A percentile compares a stretch with the other conserved stretches of the same genome.
These are phyloP conservation scores for Xylariomycetidae sp. DNA, from an alignment of 2,329 filamentous ascomycete species.

Conservation along the genomic window DNA sequence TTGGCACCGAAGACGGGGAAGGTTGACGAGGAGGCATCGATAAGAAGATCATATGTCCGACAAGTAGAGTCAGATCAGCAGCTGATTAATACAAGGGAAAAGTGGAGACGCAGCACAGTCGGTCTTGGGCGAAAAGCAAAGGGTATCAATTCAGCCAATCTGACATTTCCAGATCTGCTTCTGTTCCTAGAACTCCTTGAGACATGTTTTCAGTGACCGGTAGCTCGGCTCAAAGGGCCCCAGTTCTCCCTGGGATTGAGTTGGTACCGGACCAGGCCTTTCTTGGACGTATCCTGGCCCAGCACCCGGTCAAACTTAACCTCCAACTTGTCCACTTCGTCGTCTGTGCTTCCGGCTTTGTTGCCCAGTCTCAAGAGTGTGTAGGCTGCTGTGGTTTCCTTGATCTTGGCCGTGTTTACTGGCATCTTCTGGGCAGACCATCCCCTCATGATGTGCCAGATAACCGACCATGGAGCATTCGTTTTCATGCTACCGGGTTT, in stretches of 20 bases:
- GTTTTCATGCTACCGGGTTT: conserved; percentile 89
- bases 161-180: conserved; percentile 4
- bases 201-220: conserved; percentile 43
- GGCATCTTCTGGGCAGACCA: conserved; percentile 80
- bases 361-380: conserved; percentile 52
- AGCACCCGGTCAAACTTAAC: conserved; percentile 71
- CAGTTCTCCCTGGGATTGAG: conserved; percentile 86
- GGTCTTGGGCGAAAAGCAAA: conserved; percentile 16
- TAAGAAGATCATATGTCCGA: too few relatives aligned
- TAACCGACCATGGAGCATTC: conserved; percentile 79
- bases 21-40: too few relatives aligned
- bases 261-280: conserved; percentile 79
- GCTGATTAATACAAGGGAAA: too few relatives aligned
- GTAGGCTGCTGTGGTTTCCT: conserved; percentile 63
- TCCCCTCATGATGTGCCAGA: conserved; percentile 92
- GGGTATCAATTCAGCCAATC: conserved; percentile 20
- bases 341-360: conserved; percentile 18
- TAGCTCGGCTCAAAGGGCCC: conserved; percentile 70
- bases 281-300: conserved; percentile 61
- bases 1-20: too few relatives aligned
- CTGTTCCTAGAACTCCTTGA: background rate
- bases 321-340: conserved; percentile 30
- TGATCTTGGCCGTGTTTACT: conserved; percentile 66
- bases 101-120: too few relatives aligned
- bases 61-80: too few relatives aligned